Percentiles rank a stretch among this genome's conserved stretches.
These are phyloP conservation scores for Xylogone sp. DNA, from an alignment of 2,329 filamentous ascomycete genomes.

Conservation along the genomic window DNA sequence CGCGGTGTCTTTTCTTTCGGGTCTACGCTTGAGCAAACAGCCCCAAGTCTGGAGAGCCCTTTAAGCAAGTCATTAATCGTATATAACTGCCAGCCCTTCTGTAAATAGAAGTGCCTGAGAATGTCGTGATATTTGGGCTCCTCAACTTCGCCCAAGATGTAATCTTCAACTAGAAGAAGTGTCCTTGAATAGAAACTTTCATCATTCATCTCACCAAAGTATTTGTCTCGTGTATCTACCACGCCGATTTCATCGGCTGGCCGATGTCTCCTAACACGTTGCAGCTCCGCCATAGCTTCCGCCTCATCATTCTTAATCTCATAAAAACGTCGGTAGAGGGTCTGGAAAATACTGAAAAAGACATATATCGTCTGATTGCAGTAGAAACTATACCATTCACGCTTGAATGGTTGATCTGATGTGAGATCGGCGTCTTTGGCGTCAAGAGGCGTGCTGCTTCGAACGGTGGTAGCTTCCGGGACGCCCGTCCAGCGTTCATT, in stretches of 20 bases:
- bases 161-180: constrained; percentile 80
- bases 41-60: constrained; percentile 74
- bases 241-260: constrained; percentile 82
- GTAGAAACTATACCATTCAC: constrained; percentile 84
- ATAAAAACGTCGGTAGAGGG: constrained; percentile 79
- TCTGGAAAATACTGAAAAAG: constrained; percentile 91
- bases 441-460: constrained; percentile 49
- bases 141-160: constrained; percentile 77
- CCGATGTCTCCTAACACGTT: constrained; percentile 69
- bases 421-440: constrained; percentile 61
- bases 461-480: constrained; percentile 51
- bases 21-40: constrained; percentile 81
- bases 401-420: constrained; percentile 76
- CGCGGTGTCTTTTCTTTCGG: constrained; percentile 91
- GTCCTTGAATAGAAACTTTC: constrained; percentile 80
- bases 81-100: constrained; percentile 89
- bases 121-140: constrained; percentile 84
- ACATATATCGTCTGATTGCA: constrained; percentile 88
- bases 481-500: constrained; percentile 64
- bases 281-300: constrained; percentile 69
- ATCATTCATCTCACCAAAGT: constrained; percentile 58
- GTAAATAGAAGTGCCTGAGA: constrained; percentile 85
- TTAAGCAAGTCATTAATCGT: constrained; percentile 85
- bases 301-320: constrained; percentile 78
- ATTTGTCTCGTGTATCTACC: constrained; percentile 74